Conservation (phyloP, 1,139 yeast genomes). For the Taphrina wiesneri region DNA sequence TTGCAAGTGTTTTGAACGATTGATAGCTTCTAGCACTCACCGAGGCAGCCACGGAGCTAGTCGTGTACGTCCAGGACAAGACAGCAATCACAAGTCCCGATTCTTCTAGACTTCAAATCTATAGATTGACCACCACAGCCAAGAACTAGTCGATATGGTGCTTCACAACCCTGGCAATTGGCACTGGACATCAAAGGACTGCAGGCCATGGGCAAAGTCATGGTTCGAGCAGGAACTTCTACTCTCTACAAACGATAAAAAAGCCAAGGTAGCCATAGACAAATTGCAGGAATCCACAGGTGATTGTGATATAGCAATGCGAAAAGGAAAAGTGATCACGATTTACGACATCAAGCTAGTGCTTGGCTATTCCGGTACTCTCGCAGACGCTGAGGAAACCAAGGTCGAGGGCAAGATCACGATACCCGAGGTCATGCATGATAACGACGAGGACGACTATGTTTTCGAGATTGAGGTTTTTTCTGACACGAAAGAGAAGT, state of each 20-base stretch:
- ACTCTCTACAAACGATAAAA: slow-evolving; percentile 49
- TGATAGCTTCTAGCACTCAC: not conserved
- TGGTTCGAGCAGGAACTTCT: slow-evolving; percentile 68
- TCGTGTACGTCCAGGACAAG: no score
- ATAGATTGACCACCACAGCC: not conserved
- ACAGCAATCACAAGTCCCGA: no score
- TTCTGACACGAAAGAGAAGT: slow-evolving; percentile 53
- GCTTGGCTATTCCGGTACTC: slow-evolving; percentile 58
- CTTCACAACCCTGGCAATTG: slow-evolving; percentile 35
- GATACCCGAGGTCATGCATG: slow-evolving; percentile 94
- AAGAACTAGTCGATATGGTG: not conserved
- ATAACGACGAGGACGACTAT: slow-evolving; percentile 77
- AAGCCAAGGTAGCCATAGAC: slow-evolving; percentile 52
- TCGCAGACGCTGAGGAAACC: slow-evolving; percentile 44
- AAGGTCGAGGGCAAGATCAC: slow-evolving; percentile 65
- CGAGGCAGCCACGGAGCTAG: not conserved
- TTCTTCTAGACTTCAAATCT: no score
- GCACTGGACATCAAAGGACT: slow-evolving; percentile 99
- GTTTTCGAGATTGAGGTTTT: slow-evolving; percentile 73
- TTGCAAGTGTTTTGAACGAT: not conserved
- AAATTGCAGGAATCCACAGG: slow-evolving; percentile 77
- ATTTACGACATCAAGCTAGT: slow-evolving; percentile 76
- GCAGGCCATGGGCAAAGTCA: slow-evolving; percentile 82
- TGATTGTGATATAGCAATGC: slow-evolving; percentile 92
- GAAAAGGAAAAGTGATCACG: slow-evolving; percentile 94